Conservation (phyloP, 1,284 basidiomycete genomes). For the Trichosporon sp. region DNA sequence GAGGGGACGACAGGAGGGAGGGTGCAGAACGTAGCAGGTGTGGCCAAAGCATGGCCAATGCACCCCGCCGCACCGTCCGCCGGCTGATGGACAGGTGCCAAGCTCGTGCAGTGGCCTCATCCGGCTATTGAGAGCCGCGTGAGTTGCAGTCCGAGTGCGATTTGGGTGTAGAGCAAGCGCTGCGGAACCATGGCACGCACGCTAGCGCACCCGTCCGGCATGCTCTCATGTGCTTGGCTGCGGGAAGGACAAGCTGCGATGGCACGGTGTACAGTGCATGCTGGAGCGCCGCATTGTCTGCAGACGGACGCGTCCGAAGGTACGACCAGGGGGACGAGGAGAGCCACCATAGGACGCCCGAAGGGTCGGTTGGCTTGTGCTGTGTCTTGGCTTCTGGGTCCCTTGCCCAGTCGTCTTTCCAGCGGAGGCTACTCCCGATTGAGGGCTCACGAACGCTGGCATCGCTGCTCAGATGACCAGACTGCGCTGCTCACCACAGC, state of each 20-base stretch:
- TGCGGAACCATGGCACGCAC: not conserved
- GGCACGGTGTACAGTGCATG: not conserved
- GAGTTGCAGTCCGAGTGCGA: not conserved
- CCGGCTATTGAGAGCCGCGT: not conserved
- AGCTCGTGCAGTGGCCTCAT: not conserved
- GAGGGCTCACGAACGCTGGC: too few relatives aligned
- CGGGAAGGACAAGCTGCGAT: too few relatives aligned
- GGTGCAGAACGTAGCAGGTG: not conserved
- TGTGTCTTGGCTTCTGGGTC: not conserved
- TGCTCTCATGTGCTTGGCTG: not conserved
- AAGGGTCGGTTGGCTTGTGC: conserved; percentile 10
- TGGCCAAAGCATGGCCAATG: not conserved
- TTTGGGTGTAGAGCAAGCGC: not conserved
- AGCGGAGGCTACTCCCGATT: not conserved
- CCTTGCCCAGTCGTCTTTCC: not conserved
- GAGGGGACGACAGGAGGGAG: not conserved
- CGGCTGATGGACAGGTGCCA: conserved; percentile 1
- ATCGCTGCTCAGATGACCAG: too few relatives aligned
- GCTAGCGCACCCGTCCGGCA: not conserved
- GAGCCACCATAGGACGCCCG: not conserved
- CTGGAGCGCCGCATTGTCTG: not conserved
- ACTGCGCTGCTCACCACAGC: too few relatives aligned
- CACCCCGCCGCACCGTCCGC: conserved; percentile 5
- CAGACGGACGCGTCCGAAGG: conserved; percentile 1
- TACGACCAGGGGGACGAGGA: not conserved